Conservation (phyloP, 495 filamentous ascomycete species). For the Penicillium goetzii region DNA sequence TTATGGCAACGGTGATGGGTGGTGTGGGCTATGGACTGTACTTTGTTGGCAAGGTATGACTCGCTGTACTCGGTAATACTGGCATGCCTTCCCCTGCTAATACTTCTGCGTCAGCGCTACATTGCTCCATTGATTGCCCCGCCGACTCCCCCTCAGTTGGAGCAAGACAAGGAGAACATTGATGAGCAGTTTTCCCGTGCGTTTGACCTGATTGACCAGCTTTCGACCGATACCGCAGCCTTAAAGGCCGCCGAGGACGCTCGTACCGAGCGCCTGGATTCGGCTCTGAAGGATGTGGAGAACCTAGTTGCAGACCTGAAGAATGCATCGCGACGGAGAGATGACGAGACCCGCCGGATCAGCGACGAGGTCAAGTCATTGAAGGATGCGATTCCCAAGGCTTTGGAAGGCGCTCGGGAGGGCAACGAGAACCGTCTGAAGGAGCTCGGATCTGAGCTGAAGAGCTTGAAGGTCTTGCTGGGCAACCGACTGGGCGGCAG, state of each 20-base stretch:
- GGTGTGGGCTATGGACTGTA: slow-evolving; percentile 88
- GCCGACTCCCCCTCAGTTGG: slow-evolving; percentile 88
- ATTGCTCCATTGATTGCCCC: slow-evolving; percentile 88
- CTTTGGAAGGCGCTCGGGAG: slow-evolving; percentile 84
- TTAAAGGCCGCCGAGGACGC: slow-evolving; percentile 84
- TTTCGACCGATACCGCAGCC: slow-evolving; percentile 83
- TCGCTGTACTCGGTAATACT: background rate
- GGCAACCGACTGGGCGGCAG: slow-evolving; percentile 72
- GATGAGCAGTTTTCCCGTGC: slow-evolving; percentile 91
- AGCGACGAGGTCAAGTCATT: slow-evolving; percentile 85
- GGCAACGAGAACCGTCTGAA: slow-evolving; percentile 76
- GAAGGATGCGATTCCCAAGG: slow-evolving; percentile 82
- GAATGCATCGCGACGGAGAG: slow-evolving; percentile 71
- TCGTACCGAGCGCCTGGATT: slow-evolving; percentile 83
- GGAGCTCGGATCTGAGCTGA: slow-evolving; percentile 85
- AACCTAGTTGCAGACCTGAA: slow-evolving; percentile 79
- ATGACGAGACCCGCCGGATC: slow-evolving; percentile 81
- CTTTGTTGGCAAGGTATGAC: slow-evolving; percentile 73
- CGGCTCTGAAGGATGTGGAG: slow-evolving; percentile 81
- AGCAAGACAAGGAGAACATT: slow-evolving; percentile 88
- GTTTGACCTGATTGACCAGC: slow-evolving; percentile 88
- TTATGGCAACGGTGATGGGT: slow-evolving; percentile 90
- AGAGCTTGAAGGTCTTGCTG: slow-evolving; percentile 87
- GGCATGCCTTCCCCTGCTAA: background rate
- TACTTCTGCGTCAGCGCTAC: slow-evolving; percentile 65